Evolutionary conservation across 805 yeast genomes (phyloP), one percentile per base, ranked within the genome.

Genomic region (Sugiyamaella qingdaonensis): DNA sequence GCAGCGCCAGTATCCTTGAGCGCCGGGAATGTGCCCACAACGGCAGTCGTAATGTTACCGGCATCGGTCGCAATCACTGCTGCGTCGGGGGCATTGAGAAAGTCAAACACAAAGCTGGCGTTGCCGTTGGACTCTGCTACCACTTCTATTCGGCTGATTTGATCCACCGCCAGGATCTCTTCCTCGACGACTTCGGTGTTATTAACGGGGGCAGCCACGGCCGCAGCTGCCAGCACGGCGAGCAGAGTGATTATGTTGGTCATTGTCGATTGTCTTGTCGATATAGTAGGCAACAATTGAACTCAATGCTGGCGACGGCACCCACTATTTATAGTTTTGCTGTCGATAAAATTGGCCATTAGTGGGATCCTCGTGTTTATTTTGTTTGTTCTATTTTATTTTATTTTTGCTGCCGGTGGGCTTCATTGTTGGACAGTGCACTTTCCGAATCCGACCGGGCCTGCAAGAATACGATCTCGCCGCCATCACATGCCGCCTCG

Each of bases 51-150:
- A 19, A 53, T 51, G 35, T 51, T 54, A n/a, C 49, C 55, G 10
- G 52, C 59, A 43, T 33, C 36, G 19, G 53, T 43, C 1, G 49
- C 48, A 2, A 58, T 54, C 9, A 56, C 59, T 13, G 50, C 41
- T 2, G 51, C 53, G 18, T 24, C 44, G 2, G 57, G 54, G 9
- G 55, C 51, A 37, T 55, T 51, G 49, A 34, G 46, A 48, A 58
- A 56, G 39, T 58, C 61, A 52, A 56, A 58, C 16, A 54, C 56
- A 50, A 58, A 58, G 31, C 53, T 42, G n/a, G 18, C 24, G 37
- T 54, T 54, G 5, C 59, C 61, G 18, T 46, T 54, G n/a, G 48
- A 14, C 16, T n/a, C 31, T 14, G 53, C 58, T 16, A 55, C 52
- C 32, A 33, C 32, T 4, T 24, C 48, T 2, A 55, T 53, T 35